Percentiles rank a stretch among this genome's conserved stretches.
These are phyloP conservation scores for Cordyceps fumosorosea DNA, from an alignment of 2,329 filamentous ascomycete species.

Conservation along the genomic window DNA sequence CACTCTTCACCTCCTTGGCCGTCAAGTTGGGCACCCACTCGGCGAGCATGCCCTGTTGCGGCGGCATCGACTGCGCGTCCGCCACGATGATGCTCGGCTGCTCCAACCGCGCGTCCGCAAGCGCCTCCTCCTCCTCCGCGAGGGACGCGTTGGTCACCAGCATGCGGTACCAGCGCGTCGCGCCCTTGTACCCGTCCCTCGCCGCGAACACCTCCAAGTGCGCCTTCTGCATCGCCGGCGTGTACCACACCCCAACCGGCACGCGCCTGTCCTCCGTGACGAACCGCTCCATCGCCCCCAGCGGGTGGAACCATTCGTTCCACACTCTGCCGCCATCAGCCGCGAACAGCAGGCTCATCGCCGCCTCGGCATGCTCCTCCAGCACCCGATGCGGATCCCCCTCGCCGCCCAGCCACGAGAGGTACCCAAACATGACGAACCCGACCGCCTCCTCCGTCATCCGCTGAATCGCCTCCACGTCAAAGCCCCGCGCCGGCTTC, in stretches of 20 bases:
- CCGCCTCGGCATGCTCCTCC: conserved; percentile 20
- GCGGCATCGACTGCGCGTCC: conserved; percentile 15
- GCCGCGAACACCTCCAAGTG: conserved; percentile 20
- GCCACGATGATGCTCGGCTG: conserved; percentile 22
- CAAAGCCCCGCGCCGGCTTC: conserved; percentile 22
- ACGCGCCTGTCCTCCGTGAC: conserved; percentile 18
- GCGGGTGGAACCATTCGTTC: conserved; percentile 23
- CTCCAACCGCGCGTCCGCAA: conserved; percentile 15
- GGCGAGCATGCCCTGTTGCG: conserved; percentile 22
- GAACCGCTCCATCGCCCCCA: conserved; percentile 23
- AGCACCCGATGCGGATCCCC: conserved; percentile 16
- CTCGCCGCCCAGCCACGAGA: conserved; percentile 21
- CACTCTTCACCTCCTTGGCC: conserved; percentile 25
- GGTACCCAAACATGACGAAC: conserved; percentile 27
- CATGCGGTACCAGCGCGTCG: conserved; percentile 26
- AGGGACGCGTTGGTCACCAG: conserved; percentile 23
- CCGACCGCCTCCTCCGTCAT: conserved; percentile 25
- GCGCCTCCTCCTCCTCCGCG: conserved; percentile 19
- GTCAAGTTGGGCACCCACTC: conserved; percentile 29
- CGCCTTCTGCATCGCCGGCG: conserved; percentile 16
- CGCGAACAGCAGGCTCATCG: conserved; percentile 26
- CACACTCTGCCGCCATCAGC: conserved; percentile 17
- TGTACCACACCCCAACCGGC: conserved; percentile 22
- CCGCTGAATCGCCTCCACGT: conserved; percentile 25
- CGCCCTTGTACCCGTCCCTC: conserved; percentile 24